Conservation (phyloP, 768 basidiomycete genomes). For the Mycena rosella region DNA sequence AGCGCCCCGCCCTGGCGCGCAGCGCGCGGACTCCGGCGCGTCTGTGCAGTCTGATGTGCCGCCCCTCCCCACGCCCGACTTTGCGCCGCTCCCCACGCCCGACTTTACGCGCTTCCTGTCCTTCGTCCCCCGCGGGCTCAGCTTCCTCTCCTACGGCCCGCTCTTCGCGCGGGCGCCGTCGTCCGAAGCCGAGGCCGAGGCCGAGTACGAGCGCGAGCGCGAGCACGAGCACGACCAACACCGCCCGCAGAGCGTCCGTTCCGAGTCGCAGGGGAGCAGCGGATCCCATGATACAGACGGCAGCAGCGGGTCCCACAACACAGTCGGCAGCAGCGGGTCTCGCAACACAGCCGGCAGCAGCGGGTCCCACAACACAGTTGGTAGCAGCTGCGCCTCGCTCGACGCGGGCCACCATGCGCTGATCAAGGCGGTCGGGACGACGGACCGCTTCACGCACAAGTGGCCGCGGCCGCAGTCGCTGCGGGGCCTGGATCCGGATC, state of each 20-base stretch:
- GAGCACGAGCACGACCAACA: too few species aligned
- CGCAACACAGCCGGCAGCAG: slow-evolving; percentile 28
- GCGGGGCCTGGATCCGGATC: background rate
- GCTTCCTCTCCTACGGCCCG: slow-evolving; percentile 30
- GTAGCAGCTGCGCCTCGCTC: slow-evolving; percentile 33
- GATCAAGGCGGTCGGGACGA: slow-evolving; percentile 49
- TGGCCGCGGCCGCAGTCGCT: slow-evolving; percentile 60
- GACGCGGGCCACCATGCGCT: slow-evolving; percentile 46
- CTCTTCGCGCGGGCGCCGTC: slow-evolving; percentile 25
- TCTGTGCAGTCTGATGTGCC: slow-evolving; percentile 1
- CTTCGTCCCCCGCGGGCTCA: slow-evolving; percentile 36
- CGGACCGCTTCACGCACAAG: slow-evolving; percentile 63
- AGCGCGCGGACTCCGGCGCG: slow-evolving; percentile 8
- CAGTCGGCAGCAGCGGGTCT: slow-evolving; percentile 29
- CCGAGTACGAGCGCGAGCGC: too few species aligned
- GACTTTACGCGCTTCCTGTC: slow-evolving; percentile 38
- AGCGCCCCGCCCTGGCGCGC: background rate
- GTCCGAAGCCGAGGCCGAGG: background rate
- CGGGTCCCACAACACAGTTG: slow-evolving; percentile 24
- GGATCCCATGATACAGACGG: too few species aligned
- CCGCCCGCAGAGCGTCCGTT: slow-evolving; percentile 34
- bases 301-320: slow-evolving; percentile 27
- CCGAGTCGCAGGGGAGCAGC: slow-evolving; percentile 34
- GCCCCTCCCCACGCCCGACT: slow-evolving; percentile 11
- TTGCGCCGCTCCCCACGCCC: slow-evolving; percentile 19